phyloP scores from a whole-genome alignment of 192 early-diverging fungal species.

The Linnemannia zychae region DNA sequence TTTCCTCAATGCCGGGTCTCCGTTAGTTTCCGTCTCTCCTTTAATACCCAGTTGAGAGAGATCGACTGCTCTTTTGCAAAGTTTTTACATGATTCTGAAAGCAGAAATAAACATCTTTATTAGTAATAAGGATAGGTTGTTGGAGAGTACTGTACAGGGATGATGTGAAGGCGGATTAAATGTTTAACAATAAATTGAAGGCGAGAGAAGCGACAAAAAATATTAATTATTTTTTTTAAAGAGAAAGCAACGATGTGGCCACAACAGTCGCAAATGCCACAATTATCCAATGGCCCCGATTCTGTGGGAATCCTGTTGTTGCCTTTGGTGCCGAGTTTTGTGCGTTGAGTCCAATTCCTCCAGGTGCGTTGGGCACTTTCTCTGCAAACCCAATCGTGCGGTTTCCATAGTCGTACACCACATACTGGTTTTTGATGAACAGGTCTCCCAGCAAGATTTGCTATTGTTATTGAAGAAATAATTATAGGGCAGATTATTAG shows the following conservation, averaged over 20 bases:
- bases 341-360: slow-evolving; percentile 47
- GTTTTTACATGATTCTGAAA: too few relatives aligned
- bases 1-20: too few relatives aligned
- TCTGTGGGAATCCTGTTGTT: not conserved
- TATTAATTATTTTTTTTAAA: not conserved
- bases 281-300: not conserved
- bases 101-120: too few relatives aligned
- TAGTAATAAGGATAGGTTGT: too few relatives aligned
- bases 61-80: too few relatives aligned
- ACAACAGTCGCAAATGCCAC: not conserved
- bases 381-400: slow-evolving; percentile 39
- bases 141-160: not conserved
- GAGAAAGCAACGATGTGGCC: not conserved
- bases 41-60: too few relatives aligned
- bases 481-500: not conserved
- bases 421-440: slow-evolving; percentile 55
- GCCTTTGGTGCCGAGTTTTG: not conserved
- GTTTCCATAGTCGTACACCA: slow-evolving; percentile 39
- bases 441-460: slow-evolving; percentile 49
- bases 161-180: too few relatives aligned
- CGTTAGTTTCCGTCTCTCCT: too few relatives aligned
- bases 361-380: slow-evolving; percentile 22
- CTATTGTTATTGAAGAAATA: slow-evolving; percentile 4
- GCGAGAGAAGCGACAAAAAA: not conserved
- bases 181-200: not conserved